Percentiles rank a stretch among this genome's conserved stretches.
phyloP scores from a whole-genome alignment of 208 protist species.

The Crithidia expoeki region DNA sequence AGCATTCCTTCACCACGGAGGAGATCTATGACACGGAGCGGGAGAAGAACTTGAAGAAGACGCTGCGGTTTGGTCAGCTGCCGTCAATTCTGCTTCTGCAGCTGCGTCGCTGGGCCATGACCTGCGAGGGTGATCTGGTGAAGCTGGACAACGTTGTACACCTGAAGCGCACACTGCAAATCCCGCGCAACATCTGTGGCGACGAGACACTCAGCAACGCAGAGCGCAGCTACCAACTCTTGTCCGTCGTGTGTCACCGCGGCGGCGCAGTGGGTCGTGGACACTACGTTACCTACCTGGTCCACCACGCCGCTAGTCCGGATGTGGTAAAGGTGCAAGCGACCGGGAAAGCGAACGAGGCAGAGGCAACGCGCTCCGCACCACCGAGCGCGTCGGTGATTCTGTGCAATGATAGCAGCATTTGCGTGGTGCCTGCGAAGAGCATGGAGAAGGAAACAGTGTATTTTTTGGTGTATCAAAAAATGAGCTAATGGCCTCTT shows the following conservation, averaged over 20 bases:
- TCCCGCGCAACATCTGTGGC: conserved; percentile 68
- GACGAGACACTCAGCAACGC: conserved; percentile 42
- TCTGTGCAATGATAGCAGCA: conserved; percentile 75
- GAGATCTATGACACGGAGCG: conserved; percentile 62
- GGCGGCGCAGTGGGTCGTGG: conserved; percentile 53
- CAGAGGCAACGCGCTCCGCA: conserved; percentile 8
- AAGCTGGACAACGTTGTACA: conserved; percentile 83
- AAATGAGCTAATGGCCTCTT: conserved; percentile 21
- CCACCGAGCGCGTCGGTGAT: conserved; percentile 35
- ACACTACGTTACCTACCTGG: conserved; percentile 85
- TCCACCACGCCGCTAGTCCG: conserved; percentile 45
- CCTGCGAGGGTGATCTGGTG: conserved; percentile 78
- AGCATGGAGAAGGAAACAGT: conserved; percentile 56
- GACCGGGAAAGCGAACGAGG: conserved; percentile 1
- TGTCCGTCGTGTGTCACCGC: conserved; percentile 74
- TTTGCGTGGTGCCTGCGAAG: conserved; percentile 30
- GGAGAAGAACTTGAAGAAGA: conserved; percentile 68
- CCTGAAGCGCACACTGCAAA: conserved; percentile 48
- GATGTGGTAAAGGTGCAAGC: conserved; percentile 25
- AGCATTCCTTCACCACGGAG: conserved; percentile 61
- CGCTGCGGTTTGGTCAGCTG: conserved; percentile 48
- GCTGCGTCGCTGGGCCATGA: conserved; percentile 83
- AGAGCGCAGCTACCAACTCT: conserved; percentile 63
- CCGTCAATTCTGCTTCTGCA: conserved; percentile 78
- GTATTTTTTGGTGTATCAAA: conserved; percentile 86